These are phyloP conservation scores for Fremontodendron californicum DNA, from an alignment of 345 rosid species.

Conservation along the genomic window DNA sequence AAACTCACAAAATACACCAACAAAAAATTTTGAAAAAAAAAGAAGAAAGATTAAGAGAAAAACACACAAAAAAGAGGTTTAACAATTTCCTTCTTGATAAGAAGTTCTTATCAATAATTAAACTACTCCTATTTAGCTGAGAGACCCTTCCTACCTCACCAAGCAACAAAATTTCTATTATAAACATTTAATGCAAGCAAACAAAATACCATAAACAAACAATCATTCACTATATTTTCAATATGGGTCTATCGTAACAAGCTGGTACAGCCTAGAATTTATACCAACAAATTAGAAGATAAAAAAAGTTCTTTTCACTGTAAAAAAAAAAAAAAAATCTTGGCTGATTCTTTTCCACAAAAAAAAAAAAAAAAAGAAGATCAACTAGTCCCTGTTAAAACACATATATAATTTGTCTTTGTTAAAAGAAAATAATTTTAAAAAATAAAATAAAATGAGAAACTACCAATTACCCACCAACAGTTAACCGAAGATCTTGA, in stretches of 20 bases:
- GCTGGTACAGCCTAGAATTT: constrained; percentile 3
- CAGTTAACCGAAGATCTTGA: constrained; percentile 33
- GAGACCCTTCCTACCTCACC: constrained; percentile 27
- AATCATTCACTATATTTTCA: constrained; percentile 22
- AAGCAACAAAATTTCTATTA: constrained; percentile 31
- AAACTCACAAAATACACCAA: constrained; percentile 15
- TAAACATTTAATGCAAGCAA: constrained; percentile 23
- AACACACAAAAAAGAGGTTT: neutral
- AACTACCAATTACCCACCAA: constrained; percentile 26
- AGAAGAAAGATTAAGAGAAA: neutral
- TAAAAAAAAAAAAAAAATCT: constrained; percentile 16
- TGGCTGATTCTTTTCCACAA: neutral
- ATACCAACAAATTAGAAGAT: neutral
- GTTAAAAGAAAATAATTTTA: too few species aligned
- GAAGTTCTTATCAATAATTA: constrained; percentile 33
- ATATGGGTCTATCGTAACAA: constrained; percentile 15
- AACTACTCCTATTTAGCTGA: constrained; percentile 14
- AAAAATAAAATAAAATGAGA: constrained; percentile 18
- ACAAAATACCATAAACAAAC: constrained; percentile 25
- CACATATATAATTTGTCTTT: too few species aligned
- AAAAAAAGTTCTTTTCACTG: constrained; percentile 18
- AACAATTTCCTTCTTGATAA: constrained; percentile 16
- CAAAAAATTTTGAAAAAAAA: constrained; percentile 6
- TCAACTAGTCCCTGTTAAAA: neutral
- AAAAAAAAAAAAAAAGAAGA: too few species aligned